A percentile compares a stretch with the other conserved stretches of the same genome.
Evolutionary conservation across 352 stramenopile genomes (phyloP).

Genomic region (Pythium inflatum): DNA sequence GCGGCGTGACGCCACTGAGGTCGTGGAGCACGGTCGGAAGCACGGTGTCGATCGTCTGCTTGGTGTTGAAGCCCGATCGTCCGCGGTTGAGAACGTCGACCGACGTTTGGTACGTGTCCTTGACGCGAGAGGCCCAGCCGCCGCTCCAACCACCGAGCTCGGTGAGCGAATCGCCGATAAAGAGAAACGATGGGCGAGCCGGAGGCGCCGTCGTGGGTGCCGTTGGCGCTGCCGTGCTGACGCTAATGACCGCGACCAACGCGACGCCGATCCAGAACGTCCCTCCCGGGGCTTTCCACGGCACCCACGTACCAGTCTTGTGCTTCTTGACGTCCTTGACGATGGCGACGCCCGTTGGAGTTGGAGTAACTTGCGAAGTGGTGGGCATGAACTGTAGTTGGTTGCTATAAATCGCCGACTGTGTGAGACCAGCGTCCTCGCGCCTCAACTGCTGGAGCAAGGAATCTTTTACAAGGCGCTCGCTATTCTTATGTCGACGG

Average conservation of each 20-base stretch:
- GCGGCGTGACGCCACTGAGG: no score
- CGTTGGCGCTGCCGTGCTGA: no score
- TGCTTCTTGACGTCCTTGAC: background rate
- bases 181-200: conserved; percentile 1
- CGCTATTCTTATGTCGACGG: no score
- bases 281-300: background rate
- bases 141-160: conserved; percentile 24
- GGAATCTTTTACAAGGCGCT: no score
- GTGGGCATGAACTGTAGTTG: no score
- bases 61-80: conserved; percentile 53
- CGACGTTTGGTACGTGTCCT: conserved; percentile 49
- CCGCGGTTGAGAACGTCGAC: conserved; percentile 56
- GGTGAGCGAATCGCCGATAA: conserved; percentile 61
- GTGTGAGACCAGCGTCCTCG: no score
- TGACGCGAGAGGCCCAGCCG: conserved; percentile 26
- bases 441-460: no score
- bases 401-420: no score
- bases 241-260: background rate
- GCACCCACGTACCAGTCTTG: no score
- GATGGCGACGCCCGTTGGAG: background rate
- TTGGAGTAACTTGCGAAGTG: background rate
- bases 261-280: background rate
- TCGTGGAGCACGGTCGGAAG: conserved; percentile 34
- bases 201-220: background rate
- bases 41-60: conserved; percentile 30